Evolutionary conservation across 2,329 filamentous ascomycete species (phyloP).

Genomic region (Plenodomus biglobosus): DNA sequence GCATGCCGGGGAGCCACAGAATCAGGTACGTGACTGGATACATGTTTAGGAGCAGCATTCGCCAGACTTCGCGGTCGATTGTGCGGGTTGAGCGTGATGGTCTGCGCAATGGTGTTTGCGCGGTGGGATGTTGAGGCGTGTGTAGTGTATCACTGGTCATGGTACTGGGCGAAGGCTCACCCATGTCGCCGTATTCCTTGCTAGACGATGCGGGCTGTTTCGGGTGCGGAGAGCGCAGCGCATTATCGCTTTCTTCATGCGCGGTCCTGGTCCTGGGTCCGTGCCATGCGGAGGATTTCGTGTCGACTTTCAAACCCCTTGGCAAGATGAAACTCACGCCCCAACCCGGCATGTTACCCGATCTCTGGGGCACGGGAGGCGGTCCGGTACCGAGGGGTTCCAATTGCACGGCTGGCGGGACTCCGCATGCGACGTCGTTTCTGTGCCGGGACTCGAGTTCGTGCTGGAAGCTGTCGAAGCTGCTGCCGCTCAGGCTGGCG

Average conservation of each 20-base stretch:
- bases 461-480: neutral
- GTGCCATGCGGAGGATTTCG: neutral
- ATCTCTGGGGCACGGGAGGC: neutral
- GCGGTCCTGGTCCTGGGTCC: too few species aligned
- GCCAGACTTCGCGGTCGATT: conserved; percentile 24
- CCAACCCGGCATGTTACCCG: neutral
- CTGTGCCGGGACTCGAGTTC: neutral
- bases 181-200: neutral
- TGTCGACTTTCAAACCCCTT: neutral
- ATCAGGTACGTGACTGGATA: conserved; percentile 40
- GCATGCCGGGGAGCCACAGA: conserved; percentile 39
- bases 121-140: too few species aligned
- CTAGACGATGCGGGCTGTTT: too few species aligned
- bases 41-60: conserved; percentile 38
- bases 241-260: too few species aligned
- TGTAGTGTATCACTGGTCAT: too few species aligned
- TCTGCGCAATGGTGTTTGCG: neutral
- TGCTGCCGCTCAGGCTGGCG: neutral
- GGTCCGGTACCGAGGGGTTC: too few species aligned
- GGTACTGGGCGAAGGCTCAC: conserved; percentile 4
- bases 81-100: neutral
- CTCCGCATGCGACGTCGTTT: neutral
- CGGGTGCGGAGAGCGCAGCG: too few species aligned
- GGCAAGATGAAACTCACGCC: neutral
- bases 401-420: neutral